Evolutionary conservation across 1,284 basidiomycete species (phyloP), one percentile per base, ranked within the genome.

Genomic region (Pseudozyma sp.): DNA sequence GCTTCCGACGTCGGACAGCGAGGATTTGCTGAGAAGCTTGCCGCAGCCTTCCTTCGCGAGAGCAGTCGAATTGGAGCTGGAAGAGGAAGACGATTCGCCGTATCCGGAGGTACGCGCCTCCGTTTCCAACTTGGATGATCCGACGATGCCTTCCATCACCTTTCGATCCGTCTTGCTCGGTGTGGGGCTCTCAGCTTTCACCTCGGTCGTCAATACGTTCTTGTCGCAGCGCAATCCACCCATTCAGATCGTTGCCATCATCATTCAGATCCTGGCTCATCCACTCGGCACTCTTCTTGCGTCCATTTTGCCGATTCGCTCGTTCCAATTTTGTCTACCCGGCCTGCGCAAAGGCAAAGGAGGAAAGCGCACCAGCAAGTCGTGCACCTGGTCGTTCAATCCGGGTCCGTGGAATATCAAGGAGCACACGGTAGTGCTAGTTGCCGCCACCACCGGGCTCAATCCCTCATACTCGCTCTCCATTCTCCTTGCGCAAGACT

Each of bases 401-500:
- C 79, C 80, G 0, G 82, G 82, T 1, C 78, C 76, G 1, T 83
- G 78, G 64, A 82, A 82, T 49, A 71, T 79, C 62, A 83, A 83
- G 52, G 82, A 83, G 57, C 82, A 83, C 50, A 74, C 82, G 0
- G 59, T 83, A 16, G 70, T 83, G 47, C 59, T 71, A 2, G 50
- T 74, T 5, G 66, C 71, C 11, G 66, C 71, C 6, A 74, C 66
- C 11, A 74, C 71, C 7, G 66, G 71, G 7, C 62, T 75, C 31
- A 75, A 70, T 34, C 62, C 62, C 31, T 65, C 72, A 10, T 75
- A 75, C 43, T 67, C 80, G 89, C 90, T 39, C 90, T 91, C 5
- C 90, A 93, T 93, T 51, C 70, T 86, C 43, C 50, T 85, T 50
- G 74, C 80, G 16, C 85, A 86, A 55, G 75, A 76, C 38, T 67